phyloP scores from a whole-genome alignment of 139 green algal genomes.

The Nannochloris sp. region DNA sequence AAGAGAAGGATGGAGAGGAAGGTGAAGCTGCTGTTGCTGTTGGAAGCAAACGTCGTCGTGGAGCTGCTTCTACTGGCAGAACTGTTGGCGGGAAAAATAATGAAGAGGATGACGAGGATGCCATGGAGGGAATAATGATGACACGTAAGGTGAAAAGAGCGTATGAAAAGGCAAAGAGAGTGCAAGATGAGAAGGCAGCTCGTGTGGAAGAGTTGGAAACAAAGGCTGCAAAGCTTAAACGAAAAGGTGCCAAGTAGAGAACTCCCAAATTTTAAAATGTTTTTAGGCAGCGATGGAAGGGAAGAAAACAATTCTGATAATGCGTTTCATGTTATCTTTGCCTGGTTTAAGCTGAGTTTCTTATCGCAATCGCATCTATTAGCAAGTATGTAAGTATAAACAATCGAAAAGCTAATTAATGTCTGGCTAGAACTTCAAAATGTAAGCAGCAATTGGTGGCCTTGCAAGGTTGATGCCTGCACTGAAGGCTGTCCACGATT shows the following conservation, averaged over 20 bases:
- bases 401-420: no score
- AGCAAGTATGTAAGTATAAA: no score
- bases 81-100: neutral
- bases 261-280: no score
- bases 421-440: no score
- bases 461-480: no score
- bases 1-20: neutral
- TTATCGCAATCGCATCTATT: no score
- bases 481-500: no score
- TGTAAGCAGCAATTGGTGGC: no score
- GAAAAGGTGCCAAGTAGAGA: neutral
- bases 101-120: constrained; percentile 48
- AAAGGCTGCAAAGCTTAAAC: constrained; percentile 13
- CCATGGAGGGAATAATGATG: constrained; percentile 87
- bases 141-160: constrained; percentile 66
- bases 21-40: neutral
- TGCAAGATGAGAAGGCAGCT: constrained; percentile 44
- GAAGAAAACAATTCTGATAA: no score
- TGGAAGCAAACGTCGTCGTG: neutral
- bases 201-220: constrained; percentile 48
- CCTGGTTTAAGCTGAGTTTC: no score
- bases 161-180: constrained; percentile 74
- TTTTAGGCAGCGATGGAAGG: no score
- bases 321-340: no score
- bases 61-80: neutral